A percentile compares a stretch with the other conserved stretches of the same genome.
Conservation (phyloP, 2,329 filamentous ascomycete genomes). For the Ceratocystis lukuohia region DNA sequence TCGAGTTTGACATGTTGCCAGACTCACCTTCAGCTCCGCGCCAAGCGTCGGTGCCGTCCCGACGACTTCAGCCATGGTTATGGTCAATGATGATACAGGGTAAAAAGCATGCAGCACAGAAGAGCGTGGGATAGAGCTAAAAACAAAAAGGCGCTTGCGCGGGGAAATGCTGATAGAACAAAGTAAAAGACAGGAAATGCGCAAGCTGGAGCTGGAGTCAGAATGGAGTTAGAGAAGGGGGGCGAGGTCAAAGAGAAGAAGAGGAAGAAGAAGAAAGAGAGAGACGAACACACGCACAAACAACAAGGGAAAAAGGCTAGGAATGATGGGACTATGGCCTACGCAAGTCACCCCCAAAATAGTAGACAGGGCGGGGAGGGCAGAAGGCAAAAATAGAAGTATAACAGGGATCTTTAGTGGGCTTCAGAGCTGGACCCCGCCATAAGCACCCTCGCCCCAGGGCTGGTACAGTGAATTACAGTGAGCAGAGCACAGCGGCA, state of each 20-base stretch:
- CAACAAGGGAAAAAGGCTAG: conserved; percentile 15
- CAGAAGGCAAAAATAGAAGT: conserved; percentile 1
- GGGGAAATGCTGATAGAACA: not conserved
- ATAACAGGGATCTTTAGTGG: conserved; percentile 11
- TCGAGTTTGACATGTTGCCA: not conserved
- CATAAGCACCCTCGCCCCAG: not conserved
- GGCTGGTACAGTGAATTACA: not conserved
- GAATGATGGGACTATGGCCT: conserved; percentile 5
- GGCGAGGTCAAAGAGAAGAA: not conserved
- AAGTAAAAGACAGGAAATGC: not conserved
- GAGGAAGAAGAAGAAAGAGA: conserved; percentile 1
- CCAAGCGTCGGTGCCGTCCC: conserved; percentile 79
- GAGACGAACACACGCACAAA: conserved; percentile 4
- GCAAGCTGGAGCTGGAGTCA: not conserved
- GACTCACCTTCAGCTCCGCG: conserved; percentile 73
- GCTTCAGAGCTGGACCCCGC: not conserved
- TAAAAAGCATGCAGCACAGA: conserved; percentile 15
- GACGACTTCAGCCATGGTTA: conserved; percentile 72
- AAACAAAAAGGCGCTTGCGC: conserved; percentile 21
- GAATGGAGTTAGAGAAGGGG: not conserved
- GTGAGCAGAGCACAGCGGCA: not conserved
- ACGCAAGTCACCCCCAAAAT: conserved; percentile 10
- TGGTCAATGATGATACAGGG: conserved; percentile 27
- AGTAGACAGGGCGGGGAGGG: not conserved
- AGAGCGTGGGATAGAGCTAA: not conserved